Conservation (phyloP, 2,329 filamentous ascomycete species). For the Dothideomycetes sp. region DNA sequence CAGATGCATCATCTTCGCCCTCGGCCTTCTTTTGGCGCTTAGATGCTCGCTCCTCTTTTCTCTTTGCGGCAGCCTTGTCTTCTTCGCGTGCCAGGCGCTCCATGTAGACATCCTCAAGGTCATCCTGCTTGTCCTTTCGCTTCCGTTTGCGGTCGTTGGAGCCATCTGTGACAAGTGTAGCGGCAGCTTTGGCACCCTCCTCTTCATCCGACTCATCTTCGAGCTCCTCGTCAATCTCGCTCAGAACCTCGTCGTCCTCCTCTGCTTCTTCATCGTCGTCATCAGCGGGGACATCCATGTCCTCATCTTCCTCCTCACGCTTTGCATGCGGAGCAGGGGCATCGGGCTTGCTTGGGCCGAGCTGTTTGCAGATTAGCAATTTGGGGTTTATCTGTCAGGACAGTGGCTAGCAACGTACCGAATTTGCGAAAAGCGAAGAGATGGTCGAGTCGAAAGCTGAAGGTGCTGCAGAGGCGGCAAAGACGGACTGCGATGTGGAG, state of each 20-base stretch:
- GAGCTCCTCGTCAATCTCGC: conserved; percentile 16
- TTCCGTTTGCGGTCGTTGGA: conserved; percentile 48
- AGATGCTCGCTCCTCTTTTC: conserved; percentile 3
- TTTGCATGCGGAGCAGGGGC: conserved; percentile 1
- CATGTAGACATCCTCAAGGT: conserved; percentile 41
- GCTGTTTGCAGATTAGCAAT: conserved; percentile 1
- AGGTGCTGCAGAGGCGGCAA: background rate
- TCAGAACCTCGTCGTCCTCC: conserved; percentile 16
- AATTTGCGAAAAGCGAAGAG: conserved; percentile 36
- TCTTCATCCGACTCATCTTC: conserved; percentile 14
- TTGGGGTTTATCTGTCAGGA: too few species aligned
- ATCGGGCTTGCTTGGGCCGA: conserved; percentile 4
- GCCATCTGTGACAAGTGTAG: conserved; percentile 6
- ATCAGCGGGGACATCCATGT: conserved; percentile 15
- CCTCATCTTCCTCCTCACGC: conserved; percentile 8
- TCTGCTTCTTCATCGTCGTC: conserved; percentile 25
- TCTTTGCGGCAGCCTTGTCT: conserved; percentile 13
- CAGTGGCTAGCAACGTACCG: conserved; percentile 12
- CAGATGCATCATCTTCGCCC: conserved; percentile 16
- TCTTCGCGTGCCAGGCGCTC: conserved; percentile 46
- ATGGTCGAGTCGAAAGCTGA: conserved; percentile 28
- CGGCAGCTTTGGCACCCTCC: conserved; percentile 13
- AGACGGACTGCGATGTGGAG: background rate
- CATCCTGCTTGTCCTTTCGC: conserved; percentile 19
- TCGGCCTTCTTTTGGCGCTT: conserved; percentile 15